Evolutionary conservation across 345 rosid genomes (phyloP).

Genomic region (Populus deltoides): DNA sequence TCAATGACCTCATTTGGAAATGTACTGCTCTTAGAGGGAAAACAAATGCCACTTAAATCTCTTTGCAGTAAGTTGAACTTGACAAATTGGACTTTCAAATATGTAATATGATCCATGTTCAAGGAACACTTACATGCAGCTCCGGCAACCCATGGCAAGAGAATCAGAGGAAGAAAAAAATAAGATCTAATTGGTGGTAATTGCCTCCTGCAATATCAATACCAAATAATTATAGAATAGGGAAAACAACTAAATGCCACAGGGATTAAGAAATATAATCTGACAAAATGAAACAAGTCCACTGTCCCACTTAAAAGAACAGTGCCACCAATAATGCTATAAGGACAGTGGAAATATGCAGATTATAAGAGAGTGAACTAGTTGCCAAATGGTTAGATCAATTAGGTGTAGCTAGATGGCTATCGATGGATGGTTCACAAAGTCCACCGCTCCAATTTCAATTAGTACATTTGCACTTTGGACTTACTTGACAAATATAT

Average conservation of each 20-base stretch:
- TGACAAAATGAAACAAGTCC: not conserved
- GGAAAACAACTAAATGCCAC: not conserved
- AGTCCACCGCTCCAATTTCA: not conserved
- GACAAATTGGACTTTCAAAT: not conserved
- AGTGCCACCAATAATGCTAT: not conserved
- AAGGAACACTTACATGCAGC: slow-evolving; percentile 57
- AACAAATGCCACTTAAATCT: not conserved
- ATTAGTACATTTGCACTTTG: not conserved
- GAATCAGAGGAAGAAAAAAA: slow-evolving; percentile 63
- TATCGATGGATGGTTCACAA: not conserved
- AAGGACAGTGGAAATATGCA: no score
- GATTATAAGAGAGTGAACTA: not conserved
- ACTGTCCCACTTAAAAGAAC: not conserved
- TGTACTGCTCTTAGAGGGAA: not conserved
- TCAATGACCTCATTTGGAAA: slow-evolving; percentile 1
- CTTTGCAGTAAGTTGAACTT: slow-evolving; percentile 5
- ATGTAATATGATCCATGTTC: slow-evolving; percentile 9
- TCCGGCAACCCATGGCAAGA: slow-evolving; percentile 70
- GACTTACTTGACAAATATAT: slow-evolving; percentile 77
- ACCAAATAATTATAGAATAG: slow-evolving; percentile 12
- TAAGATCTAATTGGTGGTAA: slow-evolving; percentile 75
- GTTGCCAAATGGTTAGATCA: not conserved
- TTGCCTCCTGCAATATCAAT: slow-evolving; percentile 61
- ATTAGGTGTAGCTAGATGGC: not conserved
- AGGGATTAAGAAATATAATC: not conserved